A percentile compares a stretch with the other conserved stretches of the same genome.
Conservation (phyloP, 305 asterid genomes). For the Euphrasia arctica region DNA sequence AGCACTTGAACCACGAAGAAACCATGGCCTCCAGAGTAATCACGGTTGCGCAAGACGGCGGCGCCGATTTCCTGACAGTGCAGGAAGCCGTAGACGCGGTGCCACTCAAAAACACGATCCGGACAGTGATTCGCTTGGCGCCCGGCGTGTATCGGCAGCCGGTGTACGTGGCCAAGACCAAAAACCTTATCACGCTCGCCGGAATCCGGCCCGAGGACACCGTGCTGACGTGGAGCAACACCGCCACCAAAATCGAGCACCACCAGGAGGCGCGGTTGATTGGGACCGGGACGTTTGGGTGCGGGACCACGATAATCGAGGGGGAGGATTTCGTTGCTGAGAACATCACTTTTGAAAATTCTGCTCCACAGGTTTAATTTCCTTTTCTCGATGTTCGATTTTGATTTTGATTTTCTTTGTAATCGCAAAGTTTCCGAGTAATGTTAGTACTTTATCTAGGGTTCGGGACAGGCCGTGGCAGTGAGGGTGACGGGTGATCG, state of each 20-base stretch:
- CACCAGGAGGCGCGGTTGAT: constrained; percentile 88
- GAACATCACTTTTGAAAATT: constrained; percentile 85
- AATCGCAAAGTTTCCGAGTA: background rate
- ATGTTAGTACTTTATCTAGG: constrained; percentile 34
- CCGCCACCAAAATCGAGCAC: constrained; percentile 78
- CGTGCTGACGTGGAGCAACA: constrained; percentile 71
- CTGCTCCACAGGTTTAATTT: constrained; percentile 65
- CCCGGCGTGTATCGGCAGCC: constrained; percentile 86
- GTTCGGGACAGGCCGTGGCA: constrained; percentile 98
- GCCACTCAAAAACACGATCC: constrained; percentile 66
- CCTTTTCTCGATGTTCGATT: background rate
- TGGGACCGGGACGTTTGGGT: constrained; percentile 96
- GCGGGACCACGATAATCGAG: constrained; percentile 80
- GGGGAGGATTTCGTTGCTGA: constrained; percentile 98
- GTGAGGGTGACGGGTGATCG: constrained; percentile 90
- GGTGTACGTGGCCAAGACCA: constrained; percentile 81
- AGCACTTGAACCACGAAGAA: background rate
- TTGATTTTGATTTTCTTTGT: background rate
- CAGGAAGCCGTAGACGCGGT: constrained; percentile 94
- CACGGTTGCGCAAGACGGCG: constrained; percentile 72
- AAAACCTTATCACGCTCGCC: constrained; percentile 78
- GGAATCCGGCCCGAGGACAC: constrained; percentile 75
- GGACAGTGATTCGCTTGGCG: constrained; percentile 68
- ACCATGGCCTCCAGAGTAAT: constrained; percentile 39
- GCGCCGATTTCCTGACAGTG: constrained; percentile 62